Base-by-base conservation (phyloP, 2,329 filamentous ascomycete species). In the Penicillium sp. region DNA sequence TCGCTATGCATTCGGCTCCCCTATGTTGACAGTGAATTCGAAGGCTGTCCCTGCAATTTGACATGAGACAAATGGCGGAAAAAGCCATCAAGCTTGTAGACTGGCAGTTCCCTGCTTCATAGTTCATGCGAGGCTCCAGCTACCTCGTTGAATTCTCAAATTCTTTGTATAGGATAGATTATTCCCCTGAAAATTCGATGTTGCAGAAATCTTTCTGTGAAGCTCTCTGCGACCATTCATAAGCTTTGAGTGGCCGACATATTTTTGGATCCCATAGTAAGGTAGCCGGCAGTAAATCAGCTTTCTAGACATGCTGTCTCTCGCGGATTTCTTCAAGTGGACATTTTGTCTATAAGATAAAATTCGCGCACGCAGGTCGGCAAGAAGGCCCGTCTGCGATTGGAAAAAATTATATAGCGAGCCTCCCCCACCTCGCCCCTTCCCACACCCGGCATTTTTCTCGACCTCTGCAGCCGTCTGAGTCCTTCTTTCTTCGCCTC, bases 1-100 rank as follows among this genome's bases (percentile, higher is more conserved):
- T 42, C 62, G 67, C 24, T 74, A 74, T 60, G 71, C 65, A 12
- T 74, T 63, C 57, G 72, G 71, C 1, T 70, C 66, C 36, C 72
- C 71, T 3, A 74, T 74, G 71, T 57, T 73, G 24, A 74, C 65
- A 6, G 63, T 74, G 29, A 67, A 67, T 28, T 47, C 58, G 13
- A 57, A 59, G 18, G 28, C 38, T 1, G 45, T 38, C 12, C 23
- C 48, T 8, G 42, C 46, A 16, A 51, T 38, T 26, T 48, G 41
- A 29, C n/a, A 16, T 5, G n/a, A 6, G n/a, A 8, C 16, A 16
- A 15, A 2, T n/a, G 28, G 28, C 2, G 33, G 18, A n/a, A n/a
- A 34, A 34, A 3, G 33, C n/a, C 6, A 36, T n/a, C 33, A 16
- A n/a, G 3, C 12, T 15, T 13, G 15, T n/a, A 4, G 31, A 15